Percentiles rank a stretch among this genome's conserved stretches.
phyloP scores from a whole-genome alignment of 192 early-diverging fungal genomes.

The Podila minutissima region DNA sequence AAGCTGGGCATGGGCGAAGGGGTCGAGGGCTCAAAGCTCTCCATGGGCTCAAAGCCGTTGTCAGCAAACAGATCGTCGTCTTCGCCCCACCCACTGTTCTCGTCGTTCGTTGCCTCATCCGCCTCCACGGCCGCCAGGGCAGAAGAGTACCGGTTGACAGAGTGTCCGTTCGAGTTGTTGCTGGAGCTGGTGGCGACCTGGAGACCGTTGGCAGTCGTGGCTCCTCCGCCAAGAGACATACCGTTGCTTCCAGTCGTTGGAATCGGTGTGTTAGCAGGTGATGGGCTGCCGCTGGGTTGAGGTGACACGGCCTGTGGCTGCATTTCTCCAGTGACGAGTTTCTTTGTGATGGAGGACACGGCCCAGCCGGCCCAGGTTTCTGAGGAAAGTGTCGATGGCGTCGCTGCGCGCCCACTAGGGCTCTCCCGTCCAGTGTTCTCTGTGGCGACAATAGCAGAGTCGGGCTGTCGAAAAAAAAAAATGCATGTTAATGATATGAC shows the following conservation, averaged over 20 bases:
- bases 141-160: slow-evolving; percentile 42
- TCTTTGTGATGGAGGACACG: slow-evolving; percentile 78
- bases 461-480: slow-evolving; percentile 48
- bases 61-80: slow-evolving; percentile 56
- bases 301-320: slow-evolving; percentile 18
- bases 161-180: slow-evolving; percentile 11
- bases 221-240: slow-evolving; percentile 14
- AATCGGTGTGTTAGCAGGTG: slow-evolving; percentile 13
- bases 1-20: slow-evolving; percentile 18
- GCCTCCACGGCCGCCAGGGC: slow-evolving; percentile 46
- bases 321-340: slow-evolving; percentile 44
- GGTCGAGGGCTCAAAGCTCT: slow-evolving; percentile 19
- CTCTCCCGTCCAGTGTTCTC: slow-evolving; percentile 24
- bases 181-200: slow-evolving; percentile 21
- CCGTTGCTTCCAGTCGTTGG: slow-evolving; percentile 33
- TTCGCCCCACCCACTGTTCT: slow-evolving; percentile 40
- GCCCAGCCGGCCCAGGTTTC: slow-evolving; percentile 93
- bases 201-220: slow-evolving; percentile 10
- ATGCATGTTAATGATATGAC: neutral
- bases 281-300: slow-evolving; percentile 1
- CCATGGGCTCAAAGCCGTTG: slow-evolving; percentile 44
- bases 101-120: slow-evolving; percentile 20
- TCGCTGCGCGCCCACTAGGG: slow-evolving; percentile 41
- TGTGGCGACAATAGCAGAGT: slow-evolving; percentile 51
- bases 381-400: slow-evolving; percentile 44